Evolutionary conservation across 108 stramenopile species (phyloP), one percentile per base, ranked within the genome.

Genomic region (Pseudonitzschia pungens): DNA sequence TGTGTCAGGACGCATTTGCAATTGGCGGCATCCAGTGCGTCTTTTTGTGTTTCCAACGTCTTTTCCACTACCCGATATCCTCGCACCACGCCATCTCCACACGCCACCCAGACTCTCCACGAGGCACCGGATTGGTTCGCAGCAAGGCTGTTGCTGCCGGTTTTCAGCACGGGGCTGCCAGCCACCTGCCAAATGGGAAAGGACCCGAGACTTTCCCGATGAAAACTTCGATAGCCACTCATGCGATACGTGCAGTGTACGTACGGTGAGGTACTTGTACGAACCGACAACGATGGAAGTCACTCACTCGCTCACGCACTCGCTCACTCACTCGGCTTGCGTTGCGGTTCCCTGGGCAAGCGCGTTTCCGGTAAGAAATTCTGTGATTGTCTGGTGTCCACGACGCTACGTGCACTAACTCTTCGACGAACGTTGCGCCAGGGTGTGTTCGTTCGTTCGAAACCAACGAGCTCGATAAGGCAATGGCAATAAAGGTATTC

Each of bases 221-320:
- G 82, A 20, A 83, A 43, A 62, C 57, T 78, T 32, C 77, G 82
- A 71, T 83, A 78, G n/a, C 77, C 77, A 56, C 82, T 83, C 82
- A 83, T 83, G 36, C 36, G 45, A 58, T 24, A 10, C 9, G 14
- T 48, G 45, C 2, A 12, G 1, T 48, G 45, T 48, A 12, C 45
- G 9, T 36, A 36, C 36, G 2, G 6, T 36, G 6, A 2, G 4
- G 36, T 36, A 36, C 36, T 36, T 6, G 36, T 36, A 36, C 6
- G 36, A 36, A n/a, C n/a, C n/a, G n/a, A n/a, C n/a, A n/a, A n/a
- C n/a, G n/a, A n/a, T n/a, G n/a, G n/a, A n/a, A n/a, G n/a, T n/a
- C n/a, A n/a, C n/a, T n/a, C n/a, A n/a, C n/a, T n/a, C n/a, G n/a
- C n/a, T n/a, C n/a, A n/a, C n/a, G n/a, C n/a, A n/a, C n/a, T n/a